phyloP scores from a whole-genome alignment of 495 filamentous ascomycete species.

The Lindgomyces ingoldianus region DNA sequence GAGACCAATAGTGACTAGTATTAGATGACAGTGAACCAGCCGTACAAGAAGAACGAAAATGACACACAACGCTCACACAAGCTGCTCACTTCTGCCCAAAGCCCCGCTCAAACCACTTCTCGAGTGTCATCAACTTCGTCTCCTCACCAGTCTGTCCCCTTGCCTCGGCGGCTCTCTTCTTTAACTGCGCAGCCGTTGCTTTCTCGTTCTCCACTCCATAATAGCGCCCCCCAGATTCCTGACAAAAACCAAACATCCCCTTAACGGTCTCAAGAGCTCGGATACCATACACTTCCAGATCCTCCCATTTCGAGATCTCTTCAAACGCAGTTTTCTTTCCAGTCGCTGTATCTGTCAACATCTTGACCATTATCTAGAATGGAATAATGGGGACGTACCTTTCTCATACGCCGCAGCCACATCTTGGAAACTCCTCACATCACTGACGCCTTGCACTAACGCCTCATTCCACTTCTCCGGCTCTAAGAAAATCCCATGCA shows the following conservation, averaged over 20 bases:
- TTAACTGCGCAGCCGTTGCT: slow-evolving; percentile 8
- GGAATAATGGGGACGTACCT: slow-evolving; percentile 3
- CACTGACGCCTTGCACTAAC: slow-evolving; percentile 29
- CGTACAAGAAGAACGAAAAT: not conserved
- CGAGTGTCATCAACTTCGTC: slow-evolving; percentile 12
- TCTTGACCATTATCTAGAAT: too few relatives aligned
- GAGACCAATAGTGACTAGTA: too few relatives aligned
- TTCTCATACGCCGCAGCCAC: slow-evolving; percentile 13
- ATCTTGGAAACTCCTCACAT: slow-evolving; percentile 3
- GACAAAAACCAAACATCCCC: slow-evolving; percentile 17
- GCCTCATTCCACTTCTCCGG: slow-evolving; percentile 29
- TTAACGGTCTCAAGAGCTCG: slow-evolving; percentile 18
- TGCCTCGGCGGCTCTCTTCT: slow-evolving; percentile 19
- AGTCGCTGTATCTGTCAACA: slow-evolving; percentile 8
- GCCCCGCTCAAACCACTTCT: slow-evolving; percentile 19
- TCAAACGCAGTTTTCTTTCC: slow-evolving; percentile 20
- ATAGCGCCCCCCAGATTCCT: slow-evolving; percentile 19
- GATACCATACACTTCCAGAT: slow-evolving; percentile 18
- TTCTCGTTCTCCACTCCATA: slow-evolving; percentile 24
- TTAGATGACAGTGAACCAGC: too few relatives aligned
- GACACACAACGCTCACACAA: not conserved
- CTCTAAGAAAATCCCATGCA: slow-evolving; percentile 45
- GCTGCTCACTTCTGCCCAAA: slow-evolving; percentile 9
- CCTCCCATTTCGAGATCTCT: slow-evolving; percentile 7
- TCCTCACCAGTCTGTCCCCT: slow-evolving; percentile 16